Evolutionary conservation across 1,284 basidiomycete species (phyloP), one percentile per base, ranked within the genome.

Genomic region (Fomes fomentarius): DNA sequence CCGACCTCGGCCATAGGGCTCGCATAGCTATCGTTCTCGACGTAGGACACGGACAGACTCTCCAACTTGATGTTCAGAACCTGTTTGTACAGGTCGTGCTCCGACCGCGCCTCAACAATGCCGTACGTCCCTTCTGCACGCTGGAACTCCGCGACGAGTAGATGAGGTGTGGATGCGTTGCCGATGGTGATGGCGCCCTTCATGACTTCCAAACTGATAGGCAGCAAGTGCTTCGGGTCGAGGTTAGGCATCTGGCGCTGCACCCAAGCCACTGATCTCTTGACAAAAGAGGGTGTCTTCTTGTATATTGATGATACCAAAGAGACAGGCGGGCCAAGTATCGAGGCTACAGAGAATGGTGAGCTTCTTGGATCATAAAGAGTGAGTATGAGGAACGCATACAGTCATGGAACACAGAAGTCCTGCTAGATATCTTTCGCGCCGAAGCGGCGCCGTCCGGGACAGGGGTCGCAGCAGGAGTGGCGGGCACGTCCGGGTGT

Each of bases 161-260:
- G 74, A 63, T 79, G 88, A 0, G 91, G 88, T 0, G 93, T 95
- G 0, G 94, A 91, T 21, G 83, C 74, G 70, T 94, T 96, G 8
- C 94, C 94, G 31, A 88, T 81, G 10, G 91, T 82, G 40, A 97
- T 83, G 11, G 87, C 87, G 15, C 92, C 91, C 47, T 86, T 91
- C 17, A 76, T 76, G 14, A 89, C 77, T 53, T 85, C 80, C 45
- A 96, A 76, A 33, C 92, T 91, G 52, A 96, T 69, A 0, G 94
- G 94, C 8, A 96, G 73, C 12, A 94, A 72, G 64, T 94, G 90
- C 61, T 87, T 89, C 24, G 84, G 82, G 66, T 93, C 85, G 25
- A 93, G 74, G 55, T 77, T 81, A 1, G 89, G 90, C 52, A 91
- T 70, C 61, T 89, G 87, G 17, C 69, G 71, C 52, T 74, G 76